Base-by-base conservation (phyloP, 805 yeast genomes). In the Suhomyces kilbournensis region DNA sequence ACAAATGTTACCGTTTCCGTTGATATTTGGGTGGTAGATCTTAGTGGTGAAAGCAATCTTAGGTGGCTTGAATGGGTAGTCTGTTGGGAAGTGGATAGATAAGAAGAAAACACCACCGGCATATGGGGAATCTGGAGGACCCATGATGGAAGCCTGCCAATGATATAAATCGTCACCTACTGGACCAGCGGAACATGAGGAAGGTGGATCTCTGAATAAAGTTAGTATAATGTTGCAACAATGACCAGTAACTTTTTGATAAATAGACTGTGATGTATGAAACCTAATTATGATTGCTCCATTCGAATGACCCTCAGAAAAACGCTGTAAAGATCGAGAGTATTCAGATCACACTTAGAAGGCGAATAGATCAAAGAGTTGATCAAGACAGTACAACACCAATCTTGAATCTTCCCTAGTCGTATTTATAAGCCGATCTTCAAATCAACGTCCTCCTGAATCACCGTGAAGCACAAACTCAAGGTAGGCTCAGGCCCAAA, bases 91-190 rank as follows among this genome's bases (percentile, higher is more conserved):
- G 71, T 91, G 96, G 71, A 94, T 91, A 50, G 96, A 85, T 57
- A 94, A 82, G 81, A 94, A 94, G 74, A 94, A 94, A 44, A 93
- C 97, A 66, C 98, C 99, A 59, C 93, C 93, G 20, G 85, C 84
- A 53, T 82, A 82, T 57, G 86, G 94, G 46, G 97, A 89, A 75
- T 94, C 98, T 61, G 96, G 83, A 48, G 99, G 99, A 47, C 99
- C 99, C 96, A 94, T 90, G 70, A 94, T 94, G 44, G 98, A 92
- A 42, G 98, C 99, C 77, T 94, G 98, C 99, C 99, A 94, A 79
- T 93, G 98, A 77, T 88, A 94, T 68, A 93, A 78, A 72, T 93
- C 99, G 64, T 94, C 98, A 46, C 97, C 97, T 45, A 90, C 94
- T 63, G 99, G 99, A 42, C 99, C 99, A 9, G 99, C 99, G 22